Percentiles rank a stretch among this genome's conserved stretches.
Conservation (phyloP, 768 basidiomycete genomes). For the Boletus subcaerulescens region DNA sequence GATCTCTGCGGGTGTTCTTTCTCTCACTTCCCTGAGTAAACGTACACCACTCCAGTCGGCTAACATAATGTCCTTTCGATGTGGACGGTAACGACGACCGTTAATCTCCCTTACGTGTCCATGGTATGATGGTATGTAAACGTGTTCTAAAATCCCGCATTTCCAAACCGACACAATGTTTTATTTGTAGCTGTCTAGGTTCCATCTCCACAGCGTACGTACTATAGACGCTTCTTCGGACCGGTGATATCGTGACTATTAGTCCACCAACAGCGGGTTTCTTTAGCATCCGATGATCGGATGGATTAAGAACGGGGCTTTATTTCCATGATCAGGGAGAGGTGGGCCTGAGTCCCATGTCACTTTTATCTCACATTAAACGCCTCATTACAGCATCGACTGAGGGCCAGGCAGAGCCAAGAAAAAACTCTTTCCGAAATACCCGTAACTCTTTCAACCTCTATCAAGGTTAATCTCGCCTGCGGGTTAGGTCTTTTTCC, state of each 20-base stretch:
- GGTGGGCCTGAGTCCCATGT: conserved; percentile 2
- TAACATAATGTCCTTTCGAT: background rate
- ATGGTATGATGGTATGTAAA: conserved; percentile 9
- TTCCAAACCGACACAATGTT: conserved; percentile 1
- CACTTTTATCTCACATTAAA: conserved; percentile 24
- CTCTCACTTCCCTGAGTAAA: background rate
- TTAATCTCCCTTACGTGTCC: conserved; percentile 16
- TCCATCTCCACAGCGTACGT: conserved; percentile 22
- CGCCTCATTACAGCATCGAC: conserved; percentile 18
- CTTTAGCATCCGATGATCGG: conserved; percentile 19
- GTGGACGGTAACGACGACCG: conserved; percentile 2
- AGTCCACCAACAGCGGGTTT: conserved; percentile 11
- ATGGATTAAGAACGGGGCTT: conserved; percentile 5
- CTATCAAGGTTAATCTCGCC: conserved; percentile 27
- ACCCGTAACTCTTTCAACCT: conserved; percentile 11
- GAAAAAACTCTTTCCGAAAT: conserved; percentile 10
- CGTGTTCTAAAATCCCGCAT: conserved; percentile 2
- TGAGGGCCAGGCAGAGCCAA: conserved; percentile 3
- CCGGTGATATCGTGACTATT: conserved; percentile 9
- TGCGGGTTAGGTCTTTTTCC: background rate
- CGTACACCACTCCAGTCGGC: background rate
- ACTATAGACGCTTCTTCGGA: conserved; percentile 7
- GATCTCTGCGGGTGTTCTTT: conserved; percentile 6
- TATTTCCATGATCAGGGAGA: conserved; percentile 14
- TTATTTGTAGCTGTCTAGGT: conserved; percentile 7